phyloP scores from a whole-genome alignment of 2,329 filamentous ascomycete species.

The Tolypocladium tropicale region DNA sequence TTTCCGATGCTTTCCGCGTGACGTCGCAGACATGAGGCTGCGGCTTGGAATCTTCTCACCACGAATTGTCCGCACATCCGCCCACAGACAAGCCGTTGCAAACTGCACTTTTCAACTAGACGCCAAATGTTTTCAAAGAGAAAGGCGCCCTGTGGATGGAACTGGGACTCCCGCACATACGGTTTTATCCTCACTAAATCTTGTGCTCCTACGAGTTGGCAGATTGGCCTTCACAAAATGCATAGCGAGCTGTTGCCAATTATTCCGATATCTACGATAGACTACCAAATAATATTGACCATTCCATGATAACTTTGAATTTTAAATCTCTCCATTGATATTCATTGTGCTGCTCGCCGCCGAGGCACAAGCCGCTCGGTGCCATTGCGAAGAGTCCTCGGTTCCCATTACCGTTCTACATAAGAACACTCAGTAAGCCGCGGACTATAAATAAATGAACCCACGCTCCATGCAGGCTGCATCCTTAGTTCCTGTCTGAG shows the following conservation, averaged over 20 bases:
- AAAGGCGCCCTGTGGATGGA: background rate
- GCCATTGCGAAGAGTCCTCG: background rate
- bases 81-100: background rate
- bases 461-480: background rate
- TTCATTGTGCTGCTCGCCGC: background rate
- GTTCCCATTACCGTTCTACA: too few relatives aligned
- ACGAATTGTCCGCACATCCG: background rate
- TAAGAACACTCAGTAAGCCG: too few relatives aligned
- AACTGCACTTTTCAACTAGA: background rate
- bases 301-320: too few relatives aligned
- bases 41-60: background rate
- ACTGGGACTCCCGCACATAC: background rate
- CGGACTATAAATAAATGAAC: background rate
- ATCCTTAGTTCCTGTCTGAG: background rate
- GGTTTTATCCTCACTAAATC: background rate
- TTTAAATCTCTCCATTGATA: too few relatives aligned
- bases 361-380: background rate
- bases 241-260: constrained; percentile 8
- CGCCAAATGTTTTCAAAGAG: background rate
- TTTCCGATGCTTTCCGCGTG: background rate
- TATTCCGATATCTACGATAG: constrained; percentile 1
- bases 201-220: background rate
- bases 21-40: background rate
- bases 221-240: constrained; percentile 5
- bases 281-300: constrained; percentile 4